phyloP scores from a whole-genome alignment of 2,329 filamentous ascomycete species.

The Dactylella cylindrospora region DNA sequence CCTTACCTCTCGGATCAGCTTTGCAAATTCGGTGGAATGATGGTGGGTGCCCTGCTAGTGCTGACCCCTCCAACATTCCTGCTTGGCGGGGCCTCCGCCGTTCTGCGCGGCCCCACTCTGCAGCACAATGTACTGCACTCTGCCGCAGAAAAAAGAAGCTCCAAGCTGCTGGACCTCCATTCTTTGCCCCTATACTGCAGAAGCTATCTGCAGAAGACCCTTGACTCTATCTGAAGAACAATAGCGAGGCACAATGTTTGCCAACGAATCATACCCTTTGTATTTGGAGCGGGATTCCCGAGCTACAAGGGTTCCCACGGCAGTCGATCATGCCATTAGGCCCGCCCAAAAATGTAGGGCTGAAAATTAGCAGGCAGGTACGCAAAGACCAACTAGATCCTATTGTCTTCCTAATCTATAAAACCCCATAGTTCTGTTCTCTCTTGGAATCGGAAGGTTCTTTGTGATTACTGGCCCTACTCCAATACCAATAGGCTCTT shows the following conservation, averaged over 20 bases:
- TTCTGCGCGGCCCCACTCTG: too few relatives aligned
- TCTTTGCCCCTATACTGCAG: background rate
- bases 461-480: background rate
- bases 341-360: slow-evolving; percentile 27
- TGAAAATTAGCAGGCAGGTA: slow-evolving; percentile 4
- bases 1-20: too few relatives aligned
- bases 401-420: background rate
- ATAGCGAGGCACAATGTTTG: too few relatives aligned
- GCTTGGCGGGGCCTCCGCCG: too few relatives aligned
- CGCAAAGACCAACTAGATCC: background rate
- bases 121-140: too few relatives aligned
- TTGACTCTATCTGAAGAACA: background rate
- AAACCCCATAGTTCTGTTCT: too few relatives aligned
- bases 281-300: slow-evolving; percentile 33
- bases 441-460: too few relatives aligned
- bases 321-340: slow-evolving; percentile 19
- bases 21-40: too few relatives aligned
- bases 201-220: background rate
- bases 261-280: slow-evolving; percentile 30
- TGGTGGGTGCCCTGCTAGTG: too few relatives aligned
- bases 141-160: too few relatives aligned
- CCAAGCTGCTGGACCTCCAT: too few relatives aligned
- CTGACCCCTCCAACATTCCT: too few relatives aligned
- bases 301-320: slow-evolving; percentile 30
- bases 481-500: background rate